Evolutionary conservation across 805 yeast species (phyloP).

Genomic region (Saturnispora sekii): DNA sequence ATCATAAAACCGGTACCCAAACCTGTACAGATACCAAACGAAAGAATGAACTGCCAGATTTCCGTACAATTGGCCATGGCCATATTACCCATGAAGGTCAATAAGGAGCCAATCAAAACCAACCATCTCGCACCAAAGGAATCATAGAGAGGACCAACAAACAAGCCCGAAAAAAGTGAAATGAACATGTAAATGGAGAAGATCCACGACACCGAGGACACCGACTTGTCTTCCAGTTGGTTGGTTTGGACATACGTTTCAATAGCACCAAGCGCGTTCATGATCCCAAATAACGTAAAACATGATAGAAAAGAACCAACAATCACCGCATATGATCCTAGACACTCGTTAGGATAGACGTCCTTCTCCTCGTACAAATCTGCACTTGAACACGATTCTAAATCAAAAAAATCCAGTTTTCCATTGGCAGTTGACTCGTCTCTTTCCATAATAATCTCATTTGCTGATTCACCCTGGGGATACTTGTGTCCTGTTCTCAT

Average conservation of each 20-base stretch:
- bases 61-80: slow-evolving; percentile 43
- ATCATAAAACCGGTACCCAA: slow-evolving; percentile 50
- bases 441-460: not conserved
- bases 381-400: slow-evolving; percentile 1
- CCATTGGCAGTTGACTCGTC: slow-evolving; percentile 7
- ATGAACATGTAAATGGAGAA: slow-evolving; percentile 49
- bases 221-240: slow-evolving; percentile 36
- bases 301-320: slow-evolving; percentile 50
- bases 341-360: slow-evolving; percentile 42
- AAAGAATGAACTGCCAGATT: slow-evolving; percentile 51
- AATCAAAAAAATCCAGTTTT: not conserved
- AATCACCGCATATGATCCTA: slow-evolving; percentile 42
- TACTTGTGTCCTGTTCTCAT: no score
- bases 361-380: slow-evolving; percentile 12
- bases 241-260: slow-evolving; percentile 49
- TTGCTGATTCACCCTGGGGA: not conserved
- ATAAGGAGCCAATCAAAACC: slow-evolving; percentile 33
- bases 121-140: slow-evolving; percentile 44
- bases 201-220: slow-evolving; percentile 55
- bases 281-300: slow-evolving; percentile 40
- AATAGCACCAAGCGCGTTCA: slow-evolving; percentile 52
- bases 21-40: slow-evolving; percentile 49
- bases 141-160: slow-evolving; percentile 48
- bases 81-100: slow-evolving; percentile 44
- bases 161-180: slow-evolving; percentile 32